phyloP scores from a whole-genome alignment of 441 rosid genomes.

The Populus tomentosa region DNA sequence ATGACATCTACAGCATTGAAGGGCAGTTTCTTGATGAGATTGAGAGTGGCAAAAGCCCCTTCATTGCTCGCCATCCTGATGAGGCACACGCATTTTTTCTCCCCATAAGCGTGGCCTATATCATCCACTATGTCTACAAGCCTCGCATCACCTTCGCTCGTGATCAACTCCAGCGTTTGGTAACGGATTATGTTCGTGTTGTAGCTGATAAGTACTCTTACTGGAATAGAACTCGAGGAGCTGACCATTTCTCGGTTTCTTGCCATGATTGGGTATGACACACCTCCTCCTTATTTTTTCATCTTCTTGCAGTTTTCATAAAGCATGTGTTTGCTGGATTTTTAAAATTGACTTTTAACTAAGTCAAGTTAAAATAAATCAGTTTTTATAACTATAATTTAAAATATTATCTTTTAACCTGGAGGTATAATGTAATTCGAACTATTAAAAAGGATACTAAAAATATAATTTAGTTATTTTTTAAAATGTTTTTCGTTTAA shows the following conservation, averaged over 20 bases:
- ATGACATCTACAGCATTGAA: slow-evolving; percentile 52
- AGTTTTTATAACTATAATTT: no score
- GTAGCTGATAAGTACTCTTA: slow-evolving; percentile 35
- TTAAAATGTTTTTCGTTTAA: no score
- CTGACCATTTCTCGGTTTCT: slow-evolving; percentile 47
- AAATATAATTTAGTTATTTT: no score
- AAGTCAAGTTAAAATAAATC: no score
- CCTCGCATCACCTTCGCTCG: slow-evolving; percentile 41
- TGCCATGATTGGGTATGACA: slow-evolving; percentile 58
- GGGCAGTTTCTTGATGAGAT: slow-evolving; percentile 70
- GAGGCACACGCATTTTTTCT: slow-evolving; percentile 56
- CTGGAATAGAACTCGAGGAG: slow-evolving; percentile 42
- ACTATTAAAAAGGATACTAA: no score
- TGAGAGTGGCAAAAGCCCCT: slow-evolving; percentile 35
- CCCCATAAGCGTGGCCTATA: slow-evolving; percentile 50
- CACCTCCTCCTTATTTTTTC: neutral
- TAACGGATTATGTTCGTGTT: slow-evolving; percentile 35
- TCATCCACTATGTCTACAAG: slow-evolving; percentile 38
- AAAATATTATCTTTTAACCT: no score
- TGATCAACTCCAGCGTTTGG: slow-evolving; percentile 33
- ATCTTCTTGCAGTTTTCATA: neutral
- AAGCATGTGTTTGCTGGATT: neutral
- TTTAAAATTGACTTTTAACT: no score
- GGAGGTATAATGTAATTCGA: no score
- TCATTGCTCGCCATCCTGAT: slow-evolving; percentile 42